Evolutionary conservation across 306 rosid genomes (phyloP).

Genomic region (Lathyrus oleraceus): DNA sequence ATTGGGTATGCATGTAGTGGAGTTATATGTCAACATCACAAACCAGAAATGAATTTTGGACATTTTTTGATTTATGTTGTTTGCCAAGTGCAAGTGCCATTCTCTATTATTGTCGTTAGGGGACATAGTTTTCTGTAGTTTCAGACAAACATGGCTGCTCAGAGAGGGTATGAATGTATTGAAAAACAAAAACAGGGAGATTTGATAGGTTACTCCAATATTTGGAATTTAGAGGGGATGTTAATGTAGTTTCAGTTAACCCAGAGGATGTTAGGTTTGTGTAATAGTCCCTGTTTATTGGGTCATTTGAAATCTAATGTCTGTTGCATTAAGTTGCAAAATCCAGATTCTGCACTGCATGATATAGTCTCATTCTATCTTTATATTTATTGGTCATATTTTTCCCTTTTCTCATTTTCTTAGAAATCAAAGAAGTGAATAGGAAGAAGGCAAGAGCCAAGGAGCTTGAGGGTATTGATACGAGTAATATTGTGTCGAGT

Average conservation of each 20-base stretch:
- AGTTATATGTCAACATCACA: background rate
- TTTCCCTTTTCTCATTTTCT: constrained; percentile 31
- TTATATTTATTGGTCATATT: constrained; percentile 11
- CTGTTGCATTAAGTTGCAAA: constrained; percentile 26
- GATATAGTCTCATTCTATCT: constrained; percentile 23
- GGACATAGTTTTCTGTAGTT: background rate
- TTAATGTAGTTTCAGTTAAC: constrained; percentile 12
- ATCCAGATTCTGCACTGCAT: background rate
- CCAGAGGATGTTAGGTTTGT: constrained; percentile 2
- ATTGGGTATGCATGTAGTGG: background rate
- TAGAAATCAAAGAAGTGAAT: constrained; percentile 84
- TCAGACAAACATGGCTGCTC: background rate
- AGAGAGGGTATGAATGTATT: background rate
- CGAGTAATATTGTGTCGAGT: constrained; percentile 82
- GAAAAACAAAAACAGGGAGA: background rate
- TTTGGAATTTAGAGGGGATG: background rate
- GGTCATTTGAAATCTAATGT: constrained; percentile 5
- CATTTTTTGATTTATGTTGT: background rate
- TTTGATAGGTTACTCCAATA: background rate
- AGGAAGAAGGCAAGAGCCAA: constrained; percentile 86
- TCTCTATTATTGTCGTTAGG: constrained; percentile 21
- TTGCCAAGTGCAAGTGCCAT: constrained; percentile 5
- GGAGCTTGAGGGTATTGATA: constrained; percentile 96
- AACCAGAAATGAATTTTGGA: background rate
- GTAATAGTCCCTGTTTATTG: background rate